Conservation (phyloP, 2,329 filamentous ascomycete species). For the Lojkania enalia region DNA sequence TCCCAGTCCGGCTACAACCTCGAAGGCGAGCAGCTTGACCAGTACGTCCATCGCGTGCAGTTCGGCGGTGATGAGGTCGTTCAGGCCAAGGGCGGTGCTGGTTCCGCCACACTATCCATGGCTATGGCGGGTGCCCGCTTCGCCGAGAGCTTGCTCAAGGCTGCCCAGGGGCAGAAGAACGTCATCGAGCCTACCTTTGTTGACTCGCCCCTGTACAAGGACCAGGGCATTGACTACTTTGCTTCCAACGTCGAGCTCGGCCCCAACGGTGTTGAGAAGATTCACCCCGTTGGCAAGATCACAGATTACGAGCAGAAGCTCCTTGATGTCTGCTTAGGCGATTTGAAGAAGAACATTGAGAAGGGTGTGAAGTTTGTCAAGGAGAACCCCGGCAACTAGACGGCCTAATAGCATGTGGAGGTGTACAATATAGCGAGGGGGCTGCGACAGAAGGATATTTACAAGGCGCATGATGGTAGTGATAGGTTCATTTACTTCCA, state of each 20-base stretch:
- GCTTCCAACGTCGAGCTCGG: slow-evolving; percentile 93
- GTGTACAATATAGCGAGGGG: too few relatives aligned
- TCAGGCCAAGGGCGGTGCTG: slow-evolving; percentile 97
- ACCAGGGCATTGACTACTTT: slow-evolving; percentile 97
- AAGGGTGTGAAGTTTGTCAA: slow-evolving; percentile 77
- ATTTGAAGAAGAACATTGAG: slow-evolving; percentile 90
- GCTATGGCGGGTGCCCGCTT: slow-evolving; percentile 87
- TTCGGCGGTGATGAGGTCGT: slow-evolving; percentile 99
- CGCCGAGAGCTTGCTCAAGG: slow-evolving; percentile 91
- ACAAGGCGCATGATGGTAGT: slow-evolving; percentile 1
- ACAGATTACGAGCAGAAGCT: slow-evolving; percentile 87
- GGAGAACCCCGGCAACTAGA: slow-evolving; percentile 54
- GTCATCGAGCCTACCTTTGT: slow-evolving; percentile 96
- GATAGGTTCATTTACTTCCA: slow-evolving; percentile 14
- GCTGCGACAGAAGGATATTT: not conserved
- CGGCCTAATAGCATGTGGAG: not conserved
- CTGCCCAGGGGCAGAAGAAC: slow-evolving; percentile 89
- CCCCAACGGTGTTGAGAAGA: slow-evolving; percentile 93
- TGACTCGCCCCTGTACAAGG: slow-evolving; percentile 96
- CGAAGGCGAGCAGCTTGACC: slow-evolving; percentile 70
- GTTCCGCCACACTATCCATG: slow-evolving; percentile 98
- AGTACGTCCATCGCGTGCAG: slow-evolving; percentile 91
- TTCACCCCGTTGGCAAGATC: slow-evolving; percentile 82
- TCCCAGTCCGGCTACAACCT: slow-evolving; percentile 91
- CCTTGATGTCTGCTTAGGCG: slow-evolving; percentile 79